These are phyloP conservation scores for Lichtheimia hyalospora DNA, from an alignment of 371 early-diverging fungal species.

Conservation along the genomic window DNA sequence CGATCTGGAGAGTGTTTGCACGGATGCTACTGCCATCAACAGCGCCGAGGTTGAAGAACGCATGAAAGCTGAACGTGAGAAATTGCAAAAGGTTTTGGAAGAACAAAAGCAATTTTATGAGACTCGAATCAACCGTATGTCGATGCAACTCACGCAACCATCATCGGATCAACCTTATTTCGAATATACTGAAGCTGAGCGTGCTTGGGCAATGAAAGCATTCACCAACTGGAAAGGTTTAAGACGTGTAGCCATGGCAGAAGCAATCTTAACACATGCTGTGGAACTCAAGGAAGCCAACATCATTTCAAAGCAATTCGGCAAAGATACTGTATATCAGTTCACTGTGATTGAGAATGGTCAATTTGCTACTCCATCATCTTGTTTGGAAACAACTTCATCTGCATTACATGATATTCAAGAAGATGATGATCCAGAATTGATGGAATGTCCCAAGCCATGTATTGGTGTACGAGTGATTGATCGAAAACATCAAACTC, in stretches of 20 bases:
- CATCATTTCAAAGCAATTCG: conserved; percentile 78
- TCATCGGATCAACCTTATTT: conserved; percentile 6
- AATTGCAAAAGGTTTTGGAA: conserved; percentile 49
- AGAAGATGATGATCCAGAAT: conserved; percentile 52
- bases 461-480: conserved; percentile 72
- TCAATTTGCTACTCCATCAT: conserved; percentile 49
- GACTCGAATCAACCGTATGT: conserved; percentile 53
- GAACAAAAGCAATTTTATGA: conserved; percentile 59
- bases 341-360: conserved; percentile 71
- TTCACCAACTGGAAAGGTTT: conserved; percentile 60
- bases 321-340: conserved; percentile 79
- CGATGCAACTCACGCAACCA: conserved; percentile 23
- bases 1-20: conserved; percentile 46
- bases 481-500: conserved; percentile 67
- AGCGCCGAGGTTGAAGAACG: conserved; percentile 48
- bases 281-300: conserved; percentile 86
- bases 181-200: conserved; percentile 46
- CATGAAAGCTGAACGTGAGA: conserved; percentile 50
- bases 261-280: conserved; percentile 68
- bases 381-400: conserved; percentile 62
- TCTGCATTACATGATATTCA: conserved; percentile 54
- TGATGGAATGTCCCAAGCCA: conserved; percentile 53
- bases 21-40: conserved; percentile 33
- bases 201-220: conserved; percentile 50
- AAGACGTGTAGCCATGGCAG: conserved; percentile 73